Evolutionary conservation across 1,139 yeast genomes (phyloP).

Genomic region (Lodderomyces elongisporus): DNA sequence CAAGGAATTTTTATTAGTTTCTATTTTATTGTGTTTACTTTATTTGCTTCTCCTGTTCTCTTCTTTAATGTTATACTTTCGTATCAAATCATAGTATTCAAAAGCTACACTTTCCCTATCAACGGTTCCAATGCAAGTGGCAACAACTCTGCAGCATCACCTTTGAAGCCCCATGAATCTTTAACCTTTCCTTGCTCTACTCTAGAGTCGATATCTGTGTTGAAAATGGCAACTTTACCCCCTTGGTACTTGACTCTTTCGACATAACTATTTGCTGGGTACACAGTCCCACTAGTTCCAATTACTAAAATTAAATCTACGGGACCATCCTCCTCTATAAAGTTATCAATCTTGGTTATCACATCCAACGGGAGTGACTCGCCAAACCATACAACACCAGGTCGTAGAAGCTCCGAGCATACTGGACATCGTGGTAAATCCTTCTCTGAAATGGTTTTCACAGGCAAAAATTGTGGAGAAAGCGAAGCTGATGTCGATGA

Average conservation of each 20-base stretch:
- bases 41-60: neutral
- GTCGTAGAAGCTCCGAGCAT: constrained; percentile 60
- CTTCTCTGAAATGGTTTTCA: constrained; percentile 39
- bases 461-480: constrained; percentile 47
- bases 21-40: no score
- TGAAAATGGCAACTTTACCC: constrained; percentile 80
- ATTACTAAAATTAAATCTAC: constrained; percentile 76
- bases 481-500: constrained; percentile 7
- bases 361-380: constrained; percentile 66
- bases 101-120: constrained; percentile 20
- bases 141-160: constrained; percentile 72
- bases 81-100: no score
- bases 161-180: constrained; percentile 66
- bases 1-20: no score
- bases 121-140: constrained; percentile 63
- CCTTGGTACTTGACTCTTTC: constrained; percentile 69
- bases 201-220: constrained; percentile 54
- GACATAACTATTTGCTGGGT: constrained; percentile 91
- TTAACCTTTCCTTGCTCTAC: constrained; percentile 36
- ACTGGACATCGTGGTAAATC: constrained; percentile 76
- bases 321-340: constrained; percentile 44
- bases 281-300: constrained; percentile 80
- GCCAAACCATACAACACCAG: constrained; percentile 94
- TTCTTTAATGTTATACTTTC: neutral
- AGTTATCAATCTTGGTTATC: constrained; percentile 65